Conservation (phyloP, 164 flowering plant species). For the Chloranthus sessilifolius region DNA sequence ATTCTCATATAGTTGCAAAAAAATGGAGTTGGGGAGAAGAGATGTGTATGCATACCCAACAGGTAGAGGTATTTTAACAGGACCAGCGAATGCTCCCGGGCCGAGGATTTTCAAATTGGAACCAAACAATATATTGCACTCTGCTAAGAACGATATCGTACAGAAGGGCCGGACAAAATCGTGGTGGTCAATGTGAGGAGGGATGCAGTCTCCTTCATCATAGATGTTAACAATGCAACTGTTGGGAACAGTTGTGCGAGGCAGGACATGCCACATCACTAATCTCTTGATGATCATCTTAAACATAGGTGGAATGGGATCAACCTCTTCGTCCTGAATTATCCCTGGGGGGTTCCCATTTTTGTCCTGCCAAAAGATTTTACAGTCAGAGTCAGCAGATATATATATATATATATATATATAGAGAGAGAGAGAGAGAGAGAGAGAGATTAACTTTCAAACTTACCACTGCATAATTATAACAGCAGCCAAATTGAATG, state of each 20-base stretch:
- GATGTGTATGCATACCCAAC: conserved; percentile 47
- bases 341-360: conserved; percentile 64
- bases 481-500: conserved; percentile 63
- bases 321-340: conserved; percentile 51
- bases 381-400: neutral
- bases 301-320: conserved; percentile 45
- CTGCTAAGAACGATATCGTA: conserved; percentile 46
- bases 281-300: conserved; percentile 42
- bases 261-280: conserved; percentile 47
- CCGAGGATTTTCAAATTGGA: conserved; percentile 26
- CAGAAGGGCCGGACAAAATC: conserved; percentile 59
- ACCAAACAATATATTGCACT: conserved; percentile 50
- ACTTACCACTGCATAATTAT: conserved; percentile 54
- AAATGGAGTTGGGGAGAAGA: no score
- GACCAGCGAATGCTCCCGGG: conserved; percentile 51
- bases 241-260: conserved; percentile 43
- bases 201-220: conserved; percentile 60
- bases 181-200: conserved; percentile 63
- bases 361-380: conserved; percentile 36
- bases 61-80: conserved; percentile 44
- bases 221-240: conserved; percentile 61
- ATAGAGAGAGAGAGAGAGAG: neutral
- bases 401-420: neutral
- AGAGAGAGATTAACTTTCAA: neutral
- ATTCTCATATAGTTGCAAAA: no score